A percentile compares a stretch with the other conserved stretches of the same genome.
Evolutionary conservation across 2,329 filamentous ascomycete species (phyloP).

Genomic region (Cladosporium sp.): DNA sequence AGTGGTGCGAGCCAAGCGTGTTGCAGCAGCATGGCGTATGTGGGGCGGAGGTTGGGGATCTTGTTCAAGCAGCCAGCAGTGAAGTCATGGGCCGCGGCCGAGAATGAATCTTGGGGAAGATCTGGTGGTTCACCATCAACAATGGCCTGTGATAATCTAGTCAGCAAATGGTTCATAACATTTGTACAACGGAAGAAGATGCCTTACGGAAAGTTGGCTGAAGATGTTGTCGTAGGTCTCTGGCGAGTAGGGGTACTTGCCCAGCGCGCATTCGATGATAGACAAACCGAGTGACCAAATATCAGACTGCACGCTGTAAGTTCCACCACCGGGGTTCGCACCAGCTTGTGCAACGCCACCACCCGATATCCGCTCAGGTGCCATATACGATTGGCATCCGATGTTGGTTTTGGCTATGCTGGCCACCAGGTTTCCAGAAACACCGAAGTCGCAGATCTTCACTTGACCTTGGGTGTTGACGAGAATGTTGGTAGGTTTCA

Average conservation of each 20-base stretch:
- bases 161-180: constrained; percentile 18
- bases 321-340: constrained; percentile 70
- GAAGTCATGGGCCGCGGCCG: constrained; percentile 79
- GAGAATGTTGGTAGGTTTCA: constrained; percentile 98
- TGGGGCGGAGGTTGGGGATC: constrained; percentile 86
- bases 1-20: constrained; percentile 84
- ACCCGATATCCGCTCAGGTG: constrained; percentile 89
- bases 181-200: not conserved
- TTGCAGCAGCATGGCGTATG: constrained; percentile 83
- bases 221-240: constrained; percentile 99
- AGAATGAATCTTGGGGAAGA: constrained; percentile 77
- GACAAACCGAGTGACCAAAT: constrained; percentile 95
- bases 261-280: constrained; percentile 93
- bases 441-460: constrained; percentile 98
- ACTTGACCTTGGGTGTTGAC: constrained; percentile 86
- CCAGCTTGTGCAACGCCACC: constrained; percentile 75
- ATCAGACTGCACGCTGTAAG: constrained; percentile 96
- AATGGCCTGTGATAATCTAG: constrained; percentile 69
- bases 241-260: constrained; percentile 91
- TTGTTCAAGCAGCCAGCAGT: constrained; percentile 91
- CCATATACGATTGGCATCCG: constrained; percentile 99
- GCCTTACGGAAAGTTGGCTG: constrained; percentile 89
- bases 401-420: constrained; percentile 99
- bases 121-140: constrained; percentile 95
- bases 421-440: constrained; percentile 92